Percentiles rank a stretch among this genome's conserved stretches.
phyloP scores from a whole-genome alignment of 352 stramenopile species.

The Pythium phragmitis region DNA sequence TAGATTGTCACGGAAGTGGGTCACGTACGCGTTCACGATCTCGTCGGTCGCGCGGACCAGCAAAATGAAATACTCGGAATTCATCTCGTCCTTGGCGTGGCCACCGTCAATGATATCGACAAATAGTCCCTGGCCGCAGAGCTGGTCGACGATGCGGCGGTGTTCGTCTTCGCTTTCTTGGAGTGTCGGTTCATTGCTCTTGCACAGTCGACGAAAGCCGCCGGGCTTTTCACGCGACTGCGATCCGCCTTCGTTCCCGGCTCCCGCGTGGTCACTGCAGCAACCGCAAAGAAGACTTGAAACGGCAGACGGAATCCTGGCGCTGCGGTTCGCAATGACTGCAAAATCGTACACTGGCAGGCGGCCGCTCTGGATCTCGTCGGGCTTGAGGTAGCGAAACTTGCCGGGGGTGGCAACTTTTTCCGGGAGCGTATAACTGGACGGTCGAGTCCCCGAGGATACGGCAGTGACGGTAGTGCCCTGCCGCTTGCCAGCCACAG shows the following conservation, averaged over 20 bases:
- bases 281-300: constrained; percentile 34
- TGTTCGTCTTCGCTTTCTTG: constrained; percentile 82
- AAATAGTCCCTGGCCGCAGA: constrained; percentile 65
- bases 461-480: not conserved
- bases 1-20: constrained; percentile 64
- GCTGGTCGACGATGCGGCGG: constrained; percentile 70
- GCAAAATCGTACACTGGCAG: constrained; percentile 76
- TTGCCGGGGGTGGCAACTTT: constrained; percentile 34
- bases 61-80: constrained; percentile 77
- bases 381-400: constrained; percentile 81
- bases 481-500: constrained; percentile 1
- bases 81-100: constrained; percentile 80
- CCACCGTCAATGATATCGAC: constrained; percentile 86
- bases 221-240: constrained; percentile 11
- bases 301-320: constrained; percentile 41
- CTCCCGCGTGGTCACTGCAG: constrained; percentile 10
- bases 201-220: constrained; percentile 69
- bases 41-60: constrained; percentile 61
- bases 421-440: constrained; percentile 32
- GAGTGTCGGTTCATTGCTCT: constrained; percentile 41
- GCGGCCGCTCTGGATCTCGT: constrained; percentile 65
- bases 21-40: constrained; percentile 61
- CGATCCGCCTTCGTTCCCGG: constrained; percentile 12
- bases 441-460: not conserved
- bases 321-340: constrained; percentile 73